Evolutionary conservation across 208 protist species (phyloP).

Genomic region (Leishmania guyanensis): DNA sequence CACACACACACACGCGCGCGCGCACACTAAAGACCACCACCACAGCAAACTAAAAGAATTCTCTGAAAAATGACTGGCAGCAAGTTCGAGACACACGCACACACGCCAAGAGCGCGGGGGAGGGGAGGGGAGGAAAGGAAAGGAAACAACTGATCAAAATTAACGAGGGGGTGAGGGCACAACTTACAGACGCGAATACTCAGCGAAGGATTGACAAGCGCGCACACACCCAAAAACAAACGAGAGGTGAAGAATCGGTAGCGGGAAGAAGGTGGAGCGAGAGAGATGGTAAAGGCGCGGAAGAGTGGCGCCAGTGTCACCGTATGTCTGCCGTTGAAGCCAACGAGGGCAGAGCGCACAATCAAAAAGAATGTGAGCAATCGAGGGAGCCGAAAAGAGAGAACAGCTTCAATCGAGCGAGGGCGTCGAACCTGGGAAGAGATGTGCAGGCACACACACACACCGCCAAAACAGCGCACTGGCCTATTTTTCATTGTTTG

Average conservation of each 20-base stretch:
- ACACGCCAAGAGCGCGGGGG: not conserved
- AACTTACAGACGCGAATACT: not conserved
- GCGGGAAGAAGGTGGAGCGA: not conserved
- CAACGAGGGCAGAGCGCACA: no score
- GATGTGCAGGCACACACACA: not conserved
- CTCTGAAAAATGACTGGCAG: not conserved
- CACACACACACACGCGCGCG: no score
- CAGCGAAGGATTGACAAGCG: not conserved
- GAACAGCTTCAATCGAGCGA: not conserved
- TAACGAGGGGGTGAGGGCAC: not conserved
- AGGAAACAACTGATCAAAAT: not conserved
- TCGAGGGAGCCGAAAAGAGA: not conserved
- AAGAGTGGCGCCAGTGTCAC: not conserved
- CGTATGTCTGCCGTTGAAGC: not conserved
- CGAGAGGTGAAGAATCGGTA: not conserved
- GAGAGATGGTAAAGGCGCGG: slow-evolving; percentile 7
- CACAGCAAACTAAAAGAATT: no score
- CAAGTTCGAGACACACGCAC: not conserved
- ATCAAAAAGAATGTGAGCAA: not conserved
- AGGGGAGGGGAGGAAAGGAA: not conserved
- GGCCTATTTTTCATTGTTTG: not conserved
- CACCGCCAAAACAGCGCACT: not conserved
- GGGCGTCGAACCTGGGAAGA: not conserved
- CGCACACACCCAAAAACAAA: no score
- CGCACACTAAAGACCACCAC: no score